These are phyloP conservation scores for Cordyceps fumosorosea DNA, from an alignment of 2,329 filamentous ascomycete species.

Conservation along the genomic window DNA sequence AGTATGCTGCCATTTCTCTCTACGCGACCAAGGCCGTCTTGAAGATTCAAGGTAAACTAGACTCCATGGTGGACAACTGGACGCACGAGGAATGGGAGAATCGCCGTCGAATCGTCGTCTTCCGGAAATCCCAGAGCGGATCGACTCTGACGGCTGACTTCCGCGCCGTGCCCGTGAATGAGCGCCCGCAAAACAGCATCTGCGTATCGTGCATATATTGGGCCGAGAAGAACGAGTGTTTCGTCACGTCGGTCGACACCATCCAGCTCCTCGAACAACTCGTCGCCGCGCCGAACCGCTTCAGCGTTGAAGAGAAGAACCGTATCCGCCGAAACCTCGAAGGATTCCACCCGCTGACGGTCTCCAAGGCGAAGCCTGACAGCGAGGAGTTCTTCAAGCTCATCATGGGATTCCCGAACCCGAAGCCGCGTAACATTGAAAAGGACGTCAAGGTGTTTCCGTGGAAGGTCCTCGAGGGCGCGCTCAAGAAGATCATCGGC, in stretches of 20 bases:
- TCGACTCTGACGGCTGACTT: conserved; percentile 78
- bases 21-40: conserved; percentile 80
- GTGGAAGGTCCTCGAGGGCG: conserved; percentile 82
- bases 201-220: conserved; percentile 98
- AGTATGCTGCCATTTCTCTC: conserved; percentile 72
- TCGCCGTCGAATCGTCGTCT: conserved; percentile 80
- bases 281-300: conserved; percentile 66
- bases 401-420: conserved; percentile 94
- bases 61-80: conserved; percentile 80
- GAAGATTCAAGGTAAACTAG: conserved; percentile 79
- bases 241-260: conserved; percentile 93
- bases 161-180: conserved; percentile 68
- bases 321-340: conserved; percentile 92
- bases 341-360: conserved; percentile 84
- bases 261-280: conserved; percentile 92
- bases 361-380: conserved; percentile 86
- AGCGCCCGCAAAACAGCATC: conserved; percentile 75
- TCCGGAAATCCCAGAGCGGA: conserved; percentile 73
- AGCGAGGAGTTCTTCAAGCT: conserved; percentile 98
- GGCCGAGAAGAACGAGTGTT: conserved; percentile 86
- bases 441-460: conserved; percentile 99
- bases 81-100: conserved; percentile 71
- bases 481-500: conserved; percentile 95
- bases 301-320: conserved; percentile 98
- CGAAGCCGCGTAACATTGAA: conserved; percentile 95